Evolutionary conservation across 1,284 basidiomycete genomes (phyloP).

Genomic region (Flammula alnicola): DNA sequence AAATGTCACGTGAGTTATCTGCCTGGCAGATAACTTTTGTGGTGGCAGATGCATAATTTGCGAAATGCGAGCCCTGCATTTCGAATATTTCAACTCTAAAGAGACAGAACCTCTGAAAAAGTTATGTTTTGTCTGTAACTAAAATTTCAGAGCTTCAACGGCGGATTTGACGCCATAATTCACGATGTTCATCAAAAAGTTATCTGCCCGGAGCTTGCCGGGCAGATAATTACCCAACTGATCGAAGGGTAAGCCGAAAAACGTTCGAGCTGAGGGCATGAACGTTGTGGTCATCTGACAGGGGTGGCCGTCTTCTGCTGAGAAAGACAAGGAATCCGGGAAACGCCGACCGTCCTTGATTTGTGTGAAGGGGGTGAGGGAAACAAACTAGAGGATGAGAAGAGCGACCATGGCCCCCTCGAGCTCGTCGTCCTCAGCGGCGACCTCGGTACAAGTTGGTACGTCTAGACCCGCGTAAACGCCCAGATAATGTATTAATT

Average conservation of each 20-base stretch:
- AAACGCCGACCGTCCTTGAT: constrained; percentile 36
- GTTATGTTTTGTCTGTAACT: no score
- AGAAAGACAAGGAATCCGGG: constrained; percentile 34
- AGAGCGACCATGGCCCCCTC: constrained; percentile 66
- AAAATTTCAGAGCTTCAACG: no score
- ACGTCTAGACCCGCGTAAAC: constrained; percentile 37
- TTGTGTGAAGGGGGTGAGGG: constrained; percentile 29
- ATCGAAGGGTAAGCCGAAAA: neutral
- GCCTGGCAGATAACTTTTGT: no score
- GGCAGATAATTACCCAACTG: no score
- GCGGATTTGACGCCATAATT: no score
- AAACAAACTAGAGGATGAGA: constrained; percentile 33
- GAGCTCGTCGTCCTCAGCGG: constrained; percentile 64
- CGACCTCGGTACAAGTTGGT: constrained; percentile 89
- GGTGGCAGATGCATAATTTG: no score
- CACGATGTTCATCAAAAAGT: no score
- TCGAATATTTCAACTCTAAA: no score
- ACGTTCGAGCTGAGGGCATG: neutral
- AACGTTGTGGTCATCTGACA: constrained; percentile 25
- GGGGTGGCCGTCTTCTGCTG: constrained; percentile 21
- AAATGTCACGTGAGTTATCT: no score
- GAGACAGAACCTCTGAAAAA: no score
- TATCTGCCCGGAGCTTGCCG: no score
- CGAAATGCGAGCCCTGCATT: no score
- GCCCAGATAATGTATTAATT: constrained; percentile 6